Evolutionary conservation across 2,329 filamentous ascomycete species (phyloP).

Genomic region (Acrocalymma vagum): DNA sequence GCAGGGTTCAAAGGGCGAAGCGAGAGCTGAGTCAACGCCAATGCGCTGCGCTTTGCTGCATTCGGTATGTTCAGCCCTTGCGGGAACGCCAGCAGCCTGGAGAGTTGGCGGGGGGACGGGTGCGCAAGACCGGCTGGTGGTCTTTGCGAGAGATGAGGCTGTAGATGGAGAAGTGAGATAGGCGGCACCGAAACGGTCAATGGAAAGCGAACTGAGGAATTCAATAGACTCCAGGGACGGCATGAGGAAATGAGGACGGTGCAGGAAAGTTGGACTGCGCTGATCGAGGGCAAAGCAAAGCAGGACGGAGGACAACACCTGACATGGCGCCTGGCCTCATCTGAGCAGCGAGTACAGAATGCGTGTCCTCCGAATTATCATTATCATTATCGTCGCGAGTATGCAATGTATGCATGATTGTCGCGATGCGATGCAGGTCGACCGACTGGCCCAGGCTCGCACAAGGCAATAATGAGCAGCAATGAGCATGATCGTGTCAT

Average conservation of each 20-base stretch:
- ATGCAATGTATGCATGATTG: not conserved
- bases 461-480: constrained; percentile 1
- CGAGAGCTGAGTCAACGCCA: constrained; percentile 25
- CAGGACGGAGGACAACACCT: no score
- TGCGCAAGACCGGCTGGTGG: not conserved
- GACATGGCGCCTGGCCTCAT: no score
- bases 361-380: no score
- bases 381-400: not conserved
- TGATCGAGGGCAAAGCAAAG: not conserved
- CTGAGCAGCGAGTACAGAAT: no score
- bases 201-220: not conserved
- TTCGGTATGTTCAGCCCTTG: constrained; percentile 21
- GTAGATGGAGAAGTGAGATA: not conserved
- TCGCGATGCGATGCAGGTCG: not conserved
- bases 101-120: constrained; percentile 18
- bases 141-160: not conserved
- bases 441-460: constrained; percentile 1
- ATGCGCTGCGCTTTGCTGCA: constrained; percentile 9
- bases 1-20: constrained; percentile 19
- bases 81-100: constrained; percentile 18
- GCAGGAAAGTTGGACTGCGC: not conserved
- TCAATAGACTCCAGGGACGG: constrained; percentile 3
- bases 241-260: not conserved
- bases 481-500: constrained; percentile 24
- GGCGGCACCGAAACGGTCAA: not conserved